Conservation (phyloP, 2,329 filamentous ascomycete species). For the Clarireedia homoeocarpa region DNA sequence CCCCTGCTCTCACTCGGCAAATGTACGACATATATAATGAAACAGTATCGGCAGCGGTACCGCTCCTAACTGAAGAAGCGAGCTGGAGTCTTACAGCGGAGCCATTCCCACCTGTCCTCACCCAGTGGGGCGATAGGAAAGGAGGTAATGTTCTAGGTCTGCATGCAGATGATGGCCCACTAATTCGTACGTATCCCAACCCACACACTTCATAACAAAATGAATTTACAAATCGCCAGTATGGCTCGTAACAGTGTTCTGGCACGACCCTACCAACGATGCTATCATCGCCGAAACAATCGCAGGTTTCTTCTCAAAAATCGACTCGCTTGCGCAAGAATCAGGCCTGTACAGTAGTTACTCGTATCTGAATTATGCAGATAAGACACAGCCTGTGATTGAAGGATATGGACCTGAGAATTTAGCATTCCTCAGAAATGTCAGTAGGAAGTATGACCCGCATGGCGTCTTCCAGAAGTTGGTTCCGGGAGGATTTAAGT, state of each 20-base stretch:
- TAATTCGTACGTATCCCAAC: background rate
- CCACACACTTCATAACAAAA: background rate
- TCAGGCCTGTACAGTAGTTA: slow-evolving; percentile 7
- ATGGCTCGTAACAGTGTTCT: background rate
- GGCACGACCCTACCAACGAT: background rate
- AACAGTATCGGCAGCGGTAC: background rate
- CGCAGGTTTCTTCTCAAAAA: background rate
- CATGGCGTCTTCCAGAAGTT: slow-evolving; percentile 30
- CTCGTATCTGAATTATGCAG: slow-evolving; percentile 40
- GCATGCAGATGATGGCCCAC: slow-evolving; percentile 2
- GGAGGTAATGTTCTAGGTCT: slow-evolving; percentile 9
- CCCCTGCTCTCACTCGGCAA: background rate
- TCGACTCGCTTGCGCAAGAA: background rate
- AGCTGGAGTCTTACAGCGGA: slow-evolving; percentile 9
- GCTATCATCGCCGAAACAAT: background rate
- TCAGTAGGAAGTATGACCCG: slow-evolving; percentile 33
- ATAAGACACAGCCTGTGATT: slow-evolving; percentile 35
- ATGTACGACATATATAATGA: slow-evolving; percentile 4
- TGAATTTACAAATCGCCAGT: background rate
- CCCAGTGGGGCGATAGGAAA: slow-evolving; percentile 4
- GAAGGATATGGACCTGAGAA: slow-evolving; percentile 36
- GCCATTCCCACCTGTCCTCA: slow-evolving; percentile 7
- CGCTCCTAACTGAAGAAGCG: background rate
- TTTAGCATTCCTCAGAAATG: slow-evolving; percentile 26
- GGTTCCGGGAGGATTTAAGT: slow-evolving; percentile 14